Evolutionary conservation across 192 early-diverging fungal genomes (phyloP), one percentile per base, ranked within the genome.

Genomic region (Coemansia sp.): DNA sequence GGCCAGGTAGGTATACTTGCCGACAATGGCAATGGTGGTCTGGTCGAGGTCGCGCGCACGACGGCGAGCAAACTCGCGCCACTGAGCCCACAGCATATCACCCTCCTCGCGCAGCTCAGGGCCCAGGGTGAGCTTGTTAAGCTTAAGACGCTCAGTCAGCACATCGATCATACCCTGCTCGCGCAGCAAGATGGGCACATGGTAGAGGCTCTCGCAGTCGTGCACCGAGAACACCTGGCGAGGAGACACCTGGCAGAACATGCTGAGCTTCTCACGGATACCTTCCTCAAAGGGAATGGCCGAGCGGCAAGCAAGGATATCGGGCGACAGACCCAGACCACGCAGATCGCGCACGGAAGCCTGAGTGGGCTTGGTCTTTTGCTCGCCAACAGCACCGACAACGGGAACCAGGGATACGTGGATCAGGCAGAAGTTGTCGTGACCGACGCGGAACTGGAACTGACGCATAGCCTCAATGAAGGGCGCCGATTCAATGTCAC

Each of bases 281-380:
- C 86, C 87, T 5, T 81, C 79, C 35, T 91, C 91, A 39, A 99
- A 78, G 28, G 85, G 88, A 41, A 86, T 87, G 30, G 85, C 82
- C 48, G 83, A 88, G 55, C 97, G 87, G 78, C 97, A 99, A 20
- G 95, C 97, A 72, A 98, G 91, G 67, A 99, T 74, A 57, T 99
- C 97, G 5, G 97, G 95, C 15, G 87, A 83, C 33, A 99, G 80
- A 46, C 97, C 97, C 38, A 95, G 81, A 55, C 94, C 94, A 61
- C 97, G 82, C 33, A 99, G 79, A 60, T 97, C 92, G 55, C 94
- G 82, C 32, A 99, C 89, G 26, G 88, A 92, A n/a, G 88, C 83
- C 67, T 99, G 97, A 8, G 97, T 99, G 48, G 97, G 97, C 81
- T 99, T 99, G 22, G 95, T 97, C 83, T 99, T 99, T 69, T 97